A percentile compares a stretch with the other conserved stretches of the same genome.
These are phyloP conservation scores for Phaseolus coccineus DNA, from an alignment of 331 rosid genomes.

Conservation along the genomic window DNA sequence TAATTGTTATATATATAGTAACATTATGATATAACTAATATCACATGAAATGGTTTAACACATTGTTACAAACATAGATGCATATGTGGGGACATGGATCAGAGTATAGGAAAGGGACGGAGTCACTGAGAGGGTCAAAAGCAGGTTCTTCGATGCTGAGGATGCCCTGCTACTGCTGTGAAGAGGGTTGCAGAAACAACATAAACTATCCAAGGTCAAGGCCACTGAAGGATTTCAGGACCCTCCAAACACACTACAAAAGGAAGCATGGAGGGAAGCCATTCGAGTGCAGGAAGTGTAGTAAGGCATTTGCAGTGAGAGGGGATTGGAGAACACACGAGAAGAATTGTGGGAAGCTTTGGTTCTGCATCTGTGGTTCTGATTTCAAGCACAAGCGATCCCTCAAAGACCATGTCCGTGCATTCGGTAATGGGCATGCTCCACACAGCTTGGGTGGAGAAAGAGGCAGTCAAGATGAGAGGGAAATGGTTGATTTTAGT, in stretches of 20 bases:
- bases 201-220: slow-evolving; percentile 80
- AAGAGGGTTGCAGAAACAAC: slow-evolving; percentile 92
- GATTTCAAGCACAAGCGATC: slow-evolving; percentile 96
- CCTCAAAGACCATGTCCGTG: slow-evolving; percentile 85
- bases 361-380: slow-evolving; percentile 95
- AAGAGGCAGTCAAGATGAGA: slow-evolving; percentile 41
- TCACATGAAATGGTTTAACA: background rate
- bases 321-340: slow-evolving; percentile 99
- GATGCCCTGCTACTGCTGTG: slow-evolving; percentile 90
- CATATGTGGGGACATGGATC: slow-evolving; percentile 99
- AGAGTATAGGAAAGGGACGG: slow-evolving; percentile 89
- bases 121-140: slow-evolving; percentile 78
- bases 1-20: background rate
- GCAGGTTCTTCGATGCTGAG: slow-evolving; percentile 76
- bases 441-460: slow-evolving; percentile 64
- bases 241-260: slow-evolving; percentile 95
- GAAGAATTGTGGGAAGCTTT: slow-evolving; percentile 93
- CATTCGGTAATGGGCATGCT: slow-evolving; percentile 84
- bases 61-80: slow-evolving; percentile 57
- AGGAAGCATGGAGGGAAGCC: slow-evolving; percentile 91
- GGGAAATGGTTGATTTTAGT: slow-evolving; percentile 35
- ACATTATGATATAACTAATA: background rate
- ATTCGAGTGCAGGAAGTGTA: slow-evolving; percentile 81
- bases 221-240: slow-evolving; percentile 88
- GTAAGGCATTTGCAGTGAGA: slow-evolving; percentile 84